Base-by-base conservation (phyloP, 305 asterid genomes). In the Ilex paraguariensis region DNA sequence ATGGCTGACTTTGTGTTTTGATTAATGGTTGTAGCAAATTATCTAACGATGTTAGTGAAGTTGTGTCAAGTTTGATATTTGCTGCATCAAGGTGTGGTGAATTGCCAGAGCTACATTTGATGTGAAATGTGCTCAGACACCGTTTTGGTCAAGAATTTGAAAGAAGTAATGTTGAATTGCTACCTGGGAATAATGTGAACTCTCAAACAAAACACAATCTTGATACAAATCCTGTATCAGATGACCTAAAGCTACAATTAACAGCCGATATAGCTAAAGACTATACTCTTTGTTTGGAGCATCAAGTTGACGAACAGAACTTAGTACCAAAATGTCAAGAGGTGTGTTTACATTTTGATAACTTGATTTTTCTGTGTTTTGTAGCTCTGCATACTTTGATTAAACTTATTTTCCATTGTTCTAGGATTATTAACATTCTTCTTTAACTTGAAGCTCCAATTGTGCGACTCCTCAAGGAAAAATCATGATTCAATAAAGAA, bases 11-110 rank as follows among this genome's bases (percentile, higher is more conserved):
- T 57, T 6, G 13, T 49, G 6, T 13, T 15, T 21, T 31, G 61
- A 12, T 50, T 53, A 64, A 7, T 54, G 10, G 13, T 31, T 64
- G 51, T 69, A 75, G 84, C 1, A 55, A 79, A 16, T 69, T 79
- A 50, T 17, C 79, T 14, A 66, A 15, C 64, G 70, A 72, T 15
- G 68, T 66, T 2, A n/a, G 32, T 36, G 84, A 75, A 66, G 81
- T 79, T 17, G 31, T 70, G 39, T 70, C 79, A 21, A 75, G 75
- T 62, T 63, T 79, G 53, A 61, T 79, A 69, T 75, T 63, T 70
- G 84, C 81, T 52, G 70, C 79, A 17, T 72, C 84, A 64, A 79
- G 79, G 62, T 69, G 84, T 57, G 78, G 81, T 0, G 77, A 75
- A 56, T 28, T 79, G 13, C 74, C 76, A 0, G 84, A 79, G 76